Base-by-base conservation (phyloP, 169 alveolate genomes). In the Eimeria tenella region DNA sequence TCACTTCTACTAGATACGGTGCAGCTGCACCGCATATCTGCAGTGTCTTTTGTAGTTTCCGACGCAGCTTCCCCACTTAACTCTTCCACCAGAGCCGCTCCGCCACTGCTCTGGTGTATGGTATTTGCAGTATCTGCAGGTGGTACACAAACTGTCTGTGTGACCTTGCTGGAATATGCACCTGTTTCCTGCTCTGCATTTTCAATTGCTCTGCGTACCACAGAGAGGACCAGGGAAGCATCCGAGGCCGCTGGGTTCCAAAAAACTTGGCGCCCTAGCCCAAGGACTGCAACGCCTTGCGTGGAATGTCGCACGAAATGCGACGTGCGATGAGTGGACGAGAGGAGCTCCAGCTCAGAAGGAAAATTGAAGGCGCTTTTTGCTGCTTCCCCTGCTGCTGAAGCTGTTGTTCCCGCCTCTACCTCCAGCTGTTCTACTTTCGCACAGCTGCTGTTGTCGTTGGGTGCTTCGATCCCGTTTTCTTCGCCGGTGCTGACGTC, bases 231-330 rank as follows among this genome's bases (percentile, higher is more conserved):
- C 19, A 15, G 17, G 53, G 62, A n/a, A 56, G 77, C 68, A 15
- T 83, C 91, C 13, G 74, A 31, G 5, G 70, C 65, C 23, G 91
- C 91, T 17, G 91, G 79, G 31, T 83, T 83, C 77, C 91, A 56
- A 62, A 83, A 60, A 17, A 17, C 77, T 42, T 83, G 91, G 49
- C 50, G 58, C 7, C 91, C 91, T 42, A 83, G 25, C n/a, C 91
- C 91, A 52, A 83, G 11, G 62, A 83, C 91, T 1, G 91, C 91
- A 19, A 83, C 91, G 63, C 91, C 91, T 83, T 60, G 91, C 13
- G 79, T 83, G 60, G 63, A 62, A 42, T 25, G 60, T 19, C 91
- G 74, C 79, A 42, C n/a, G 91, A 83, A 42, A 4, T 68, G 74
- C 49, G 74, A 31, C 13, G 63, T 17, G 19, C 9, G 65, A 19